Percentiles rank a stretch among this genome's conserved stretches.
Conservation (phyloP, 177 flowering plant species). For the Tripterygium wilfordii region DNA sequence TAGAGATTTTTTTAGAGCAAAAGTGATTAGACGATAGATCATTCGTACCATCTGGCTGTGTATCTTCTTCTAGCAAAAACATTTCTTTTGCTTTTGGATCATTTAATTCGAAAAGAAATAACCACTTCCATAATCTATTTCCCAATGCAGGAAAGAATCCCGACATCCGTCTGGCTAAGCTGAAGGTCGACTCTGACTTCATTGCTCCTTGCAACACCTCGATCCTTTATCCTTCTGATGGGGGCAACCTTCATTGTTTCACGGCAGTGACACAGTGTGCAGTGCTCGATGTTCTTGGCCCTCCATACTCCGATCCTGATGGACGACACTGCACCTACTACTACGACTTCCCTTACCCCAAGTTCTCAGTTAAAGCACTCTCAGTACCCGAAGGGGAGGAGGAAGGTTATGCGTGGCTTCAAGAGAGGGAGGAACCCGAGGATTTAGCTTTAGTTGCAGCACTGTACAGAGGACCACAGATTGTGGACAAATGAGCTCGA, state of each 20-base stretch:
- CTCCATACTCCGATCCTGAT: conserved; percentile 78
- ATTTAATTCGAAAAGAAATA: no score
- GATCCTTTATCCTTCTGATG: conserved; percentile 76
- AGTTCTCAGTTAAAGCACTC: conserved; percentile 38
- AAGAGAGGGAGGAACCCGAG: conserved; percentile 56
- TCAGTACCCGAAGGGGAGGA: conserved; percentile 38
- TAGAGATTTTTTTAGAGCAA: no score
- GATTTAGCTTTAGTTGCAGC: conserved; percentile 57
- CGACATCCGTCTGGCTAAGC: conserved; percentile 51
- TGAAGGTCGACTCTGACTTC: conserved; percentile 51
- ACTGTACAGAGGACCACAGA: conserved; percentile 64
- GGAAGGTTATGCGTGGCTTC: conserved; percentile 62
- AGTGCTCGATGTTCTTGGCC: conserved; percentile 90
- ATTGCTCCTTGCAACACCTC: conserved; percentile 75
- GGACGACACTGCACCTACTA: conserved; percentile 86
- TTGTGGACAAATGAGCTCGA: conserved; percentile 32
- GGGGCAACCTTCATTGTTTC: conserved; percentile 91
- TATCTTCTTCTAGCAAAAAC: no score
- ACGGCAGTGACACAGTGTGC: conserved; percentile 85
- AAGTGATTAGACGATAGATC: no score
- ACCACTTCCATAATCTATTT: no score
- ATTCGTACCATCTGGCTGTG: no score
- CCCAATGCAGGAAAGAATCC: no score
- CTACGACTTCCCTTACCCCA: conserved; percentile 43
- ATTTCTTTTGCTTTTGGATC: no score